Evolutionary conservation across 1,284 basidiomycete species (phyloP).

Genomic region (Austropuccinia psidii): DNA sequence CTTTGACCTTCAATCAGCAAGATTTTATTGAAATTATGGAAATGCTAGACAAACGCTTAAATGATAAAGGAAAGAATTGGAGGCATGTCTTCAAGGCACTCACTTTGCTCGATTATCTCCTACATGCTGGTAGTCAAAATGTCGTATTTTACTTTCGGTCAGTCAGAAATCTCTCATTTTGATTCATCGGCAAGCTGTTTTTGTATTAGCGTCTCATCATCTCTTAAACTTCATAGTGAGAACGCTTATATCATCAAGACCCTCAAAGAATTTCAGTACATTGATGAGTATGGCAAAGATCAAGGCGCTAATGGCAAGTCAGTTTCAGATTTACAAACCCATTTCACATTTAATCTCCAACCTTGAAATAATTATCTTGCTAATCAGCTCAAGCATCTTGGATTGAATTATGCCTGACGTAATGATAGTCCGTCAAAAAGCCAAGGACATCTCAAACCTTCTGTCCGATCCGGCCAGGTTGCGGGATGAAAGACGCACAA

Average conservation of each 20-base stretch:
- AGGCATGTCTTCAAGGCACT: constrained; percentile 99
- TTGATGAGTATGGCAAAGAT: constrained; percentile 93
- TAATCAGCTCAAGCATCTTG: neutral
- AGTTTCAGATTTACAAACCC: neutral
- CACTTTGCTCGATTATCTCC: constrained; percentile 89
- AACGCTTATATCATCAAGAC: constrained; percentile 99
- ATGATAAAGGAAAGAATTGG: constrained; percentile 99
- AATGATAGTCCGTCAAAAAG: constrained; percentile 73
- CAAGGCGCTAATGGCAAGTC: constrained; percentile 76
- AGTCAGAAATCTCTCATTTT: constrained; percentile 13
- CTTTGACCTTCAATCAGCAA: constrained; percentile 96
- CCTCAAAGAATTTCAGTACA: constrained; percentile 94
- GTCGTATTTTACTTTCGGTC: constrained; percentile 90
- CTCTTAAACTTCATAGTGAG: constrained; percentile 52
- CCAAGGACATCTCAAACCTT: constrained; percentile 96
- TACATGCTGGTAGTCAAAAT: constrained; percentile 95
- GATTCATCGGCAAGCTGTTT: neutral
- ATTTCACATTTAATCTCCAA: neutral
- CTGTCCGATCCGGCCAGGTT: constrained; percentile 81
- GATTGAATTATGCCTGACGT: neutral
- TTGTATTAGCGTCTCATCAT: neutral
- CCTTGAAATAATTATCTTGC: too few species aligned
- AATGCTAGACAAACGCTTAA: constrained; percentile 97
- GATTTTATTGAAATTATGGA: constrained; percentile 99
- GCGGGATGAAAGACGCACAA: constrained; percentile 70